Evolutionary conservation across 2,329 filamentous ascomycete genomes (phyloP).

Genomic region (Exophiala calicioides): DNA sequence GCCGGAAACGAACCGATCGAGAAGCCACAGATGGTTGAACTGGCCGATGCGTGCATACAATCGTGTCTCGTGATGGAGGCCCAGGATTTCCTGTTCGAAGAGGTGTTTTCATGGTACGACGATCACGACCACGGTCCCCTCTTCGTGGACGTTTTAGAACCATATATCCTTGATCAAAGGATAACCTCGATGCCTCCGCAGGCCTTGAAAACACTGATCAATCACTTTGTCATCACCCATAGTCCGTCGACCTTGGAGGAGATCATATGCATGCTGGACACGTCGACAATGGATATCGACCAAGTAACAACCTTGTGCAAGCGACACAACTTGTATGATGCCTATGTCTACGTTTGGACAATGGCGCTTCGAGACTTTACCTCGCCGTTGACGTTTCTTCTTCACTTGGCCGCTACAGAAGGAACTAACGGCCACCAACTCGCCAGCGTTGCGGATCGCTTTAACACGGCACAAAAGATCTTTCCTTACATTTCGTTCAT

Average conservation of each 20-base stretch:
- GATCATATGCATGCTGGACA: constrained; percentile 90
- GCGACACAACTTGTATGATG: constrained; percentile 88
- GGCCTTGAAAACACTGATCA: constrained; percentile 82
- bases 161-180: constrained; percentile 77
- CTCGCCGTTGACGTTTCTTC: constrained; percentile 80
- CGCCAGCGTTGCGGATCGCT: constrained; percentile 37
- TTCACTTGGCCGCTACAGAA: constrained; percentile 15
- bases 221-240: constrained; percentile 74
- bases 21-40: constrained; percentile 67
- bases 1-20: constrained; percentile 53
- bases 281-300: constrained; percentile 87
- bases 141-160: constrained; percentile 86
- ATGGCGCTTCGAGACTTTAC: constrained; percentile 85
- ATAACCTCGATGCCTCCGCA: constrained; percentile 76
- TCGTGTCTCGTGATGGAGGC: constrained; percentile 79
- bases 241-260: constrained; percentile 82
- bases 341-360: constrained; percentile 96
- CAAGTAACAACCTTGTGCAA: constrained; percentile 90
- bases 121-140: constrained; percentile 70
- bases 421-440: neutral
- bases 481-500: constrained; percentile 94
- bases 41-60: constrained; percentile 79
- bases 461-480: constrained; percentile 69
- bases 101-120: constrained; percentile 87
- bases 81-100: constrained; percentile 82